Evolutionary conservation across 495 filamentous ascomycete species (phyloP).

Genomic region (Echria macrotheca): DNA sequence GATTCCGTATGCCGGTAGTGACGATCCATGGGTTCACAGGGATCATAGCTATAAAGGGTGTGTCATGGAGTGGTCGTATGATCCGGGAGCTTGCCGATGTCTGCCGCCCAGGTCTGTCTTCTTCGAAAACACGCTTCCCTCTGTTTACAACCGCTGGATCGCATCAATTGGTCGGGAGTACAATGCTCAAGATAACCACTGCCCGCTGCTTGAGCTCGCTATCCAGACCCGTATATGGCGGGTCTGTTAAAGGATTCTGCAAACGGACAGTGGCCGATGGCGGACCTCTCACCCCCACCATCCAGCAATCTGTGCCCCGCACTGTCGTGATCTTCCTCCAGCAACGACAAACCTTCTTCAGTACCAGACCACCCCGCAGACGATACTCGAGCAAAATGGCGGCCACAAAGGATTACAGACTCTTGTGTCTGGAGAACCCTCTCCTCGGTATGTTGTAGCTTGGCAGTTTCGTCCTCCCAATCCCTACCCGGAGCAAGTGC

Average conservation of each 20-base stretch:
- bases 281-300: conserved; percentile 12
- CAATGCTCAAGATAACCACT: conserved; percentile 19
- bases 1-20: too few relatives aligned
- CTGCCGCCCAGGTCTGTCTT: too few relatives aligned
- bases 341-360: conserved; percentile 16
- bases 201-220: conserved; percentile 6
- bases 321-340: conserved; percentile 8
- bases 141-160: too few relatives aligned
- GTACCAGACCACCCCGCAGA: conserved; percentile 10
- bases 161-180: too few relatives aligned
- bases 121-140: too few relatives aligned
- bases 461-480: conserved; percentile 7
- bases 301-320: background rate
- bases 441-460: conserved; percentile 63
- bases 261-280: conserved; percentile 17
- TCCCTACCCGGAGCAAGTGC: too few relatives aligned
- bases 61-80: too few relatives aligned
- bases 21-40: too few relatives aligned
- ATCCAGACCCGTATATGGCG: conserved; percentile 16
- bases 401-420: conserved; percentile 65
- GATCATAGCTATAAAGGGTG: too few relatives aligned
- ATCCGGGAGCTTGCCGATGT: too few relatives aligned
- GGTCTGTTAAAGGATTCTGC: conserved; percentile 1
- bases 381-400: conserved; percentile 53
- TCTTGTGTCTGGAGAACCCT: conserved; percentile 93